Evolutionary conservation across 1,284 basidiomycete genomes (phyloP).

Genomic region (Ustilago curta): DNA sequence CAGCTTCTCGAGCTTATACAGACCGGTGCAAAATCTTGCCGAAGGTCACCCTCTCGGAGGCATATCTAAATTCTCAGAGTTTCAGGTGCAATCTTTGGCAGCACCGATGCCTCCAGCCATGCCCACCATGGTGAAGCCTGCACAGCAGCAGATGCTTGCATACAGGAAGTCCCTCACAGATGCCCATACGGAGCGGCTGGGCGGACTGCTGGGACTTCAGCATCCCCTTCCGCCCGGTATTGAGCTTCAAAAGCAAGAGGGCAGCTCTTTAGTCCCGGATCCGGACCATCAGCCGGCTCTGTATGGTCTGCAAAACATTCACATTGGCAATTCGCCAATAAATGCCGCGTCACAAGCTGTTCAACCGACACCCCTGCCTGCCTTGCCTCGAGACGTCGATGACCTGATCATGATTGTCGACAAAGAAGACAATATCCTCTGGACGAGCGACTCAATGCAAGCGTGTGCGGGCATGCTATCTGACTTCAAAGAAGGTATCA

Average conservation of each 20-base stretch:
- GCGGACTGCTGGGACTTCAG: constrained; percentile 5
- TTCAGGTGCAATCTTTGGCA: not conserved
- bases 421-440: constrained; percentile 4
- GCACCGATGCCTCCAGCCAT: not conserved
- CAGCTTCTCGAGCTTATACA: constrained; percentile 5
- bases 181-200: constrained; percentile 10
- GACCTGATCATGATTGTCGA: constrained; percentile 13
- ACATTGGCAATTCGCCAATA: not conserved
- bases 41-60: not conserved
- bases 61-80: not conserved
- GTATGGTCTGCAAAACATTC: not conserved
- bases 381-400: not conserved
- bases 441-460: constrained; percentile 7
- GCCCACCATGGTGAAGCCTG: not conserved
- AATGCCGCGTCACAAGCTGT: not conserved
- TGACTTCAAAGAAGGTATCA: not conserved
- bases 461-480: constrained; percentile 11
- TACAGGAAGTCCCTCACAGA: constrained; percentile 8
- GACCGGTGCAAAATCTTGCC: not conserved
- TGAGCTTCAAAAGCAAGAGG: not conserved
- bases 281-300: not conserved
- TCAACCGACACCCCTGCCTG: not conserved
- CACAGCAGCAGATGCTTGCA: constrained; percentile 10
- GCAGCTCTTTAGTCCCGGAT: not conserved
- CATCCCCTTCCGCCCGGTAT: not conserved